Base-by-base conservation (phyloP, 1,284 basidiomycete species). In the Ganoderma lingzhi region DNA sequence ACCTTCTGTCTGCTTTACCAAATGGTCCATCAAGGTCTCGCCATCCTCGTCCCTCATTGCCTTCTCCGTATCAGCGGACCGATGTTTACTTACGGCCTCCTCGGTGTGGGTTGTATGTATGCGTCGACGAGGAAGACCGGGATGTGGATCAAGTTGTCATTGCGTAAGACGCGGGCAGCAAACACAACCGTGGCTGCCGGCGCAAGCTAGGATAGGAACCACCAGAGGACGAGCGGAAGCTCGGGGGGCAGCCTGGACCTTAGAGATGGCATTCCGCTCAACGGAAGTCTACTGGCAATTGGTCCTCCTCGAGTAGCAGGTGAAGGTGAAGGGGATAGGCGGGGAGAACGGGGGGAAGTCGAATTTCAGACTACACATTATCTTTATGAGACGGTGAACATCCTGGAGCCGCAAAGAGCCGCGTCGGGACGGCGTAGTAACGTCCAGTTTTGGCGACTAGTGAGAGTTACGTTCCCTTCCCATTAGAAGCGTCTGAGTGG, bases 31-130 rank as follows among this genome's bases (percentile, higher is more conserved):
- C 23, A 85, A 70, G 2, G 81, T 82, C 65, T 80, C 78, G 3
- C 73, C 70, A 12, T 80, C 77, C 28, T 51, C 32, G 37, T 64
- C 51, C 44, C 15, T 15, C n/a, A n/a, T 15, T 8, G 10, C 28
- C n/a, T 48, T 28, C 51, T 64, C n/a, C 3, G 70, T 69, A n/a
- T 72, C 70, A 41, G 73, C 75, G 8, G 67, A 66, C 32, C 61
- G 42, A 53, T 76, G 74, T 71, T 80, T 84, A 63, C 67, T 71
- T 45, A 84, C 71, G 28, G 82, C 83, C 5, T 80, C 80, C 39
- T 78, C 70, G 88, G 70, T 30, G 88, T 83, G 0, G 85, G 85
- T n/a, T 84, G 78, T 23, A 76, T 32, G 51, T 70, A 74, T 10
- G 51, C 68, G 63, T 75, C 70, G 12, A 76, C 61, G 41, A 63